Evolutionary conservation across 73 alveolate species (phyloP), one percentile per base, ranked within the genome.

Genomic region (Blepharisma japonicum): DNA sequence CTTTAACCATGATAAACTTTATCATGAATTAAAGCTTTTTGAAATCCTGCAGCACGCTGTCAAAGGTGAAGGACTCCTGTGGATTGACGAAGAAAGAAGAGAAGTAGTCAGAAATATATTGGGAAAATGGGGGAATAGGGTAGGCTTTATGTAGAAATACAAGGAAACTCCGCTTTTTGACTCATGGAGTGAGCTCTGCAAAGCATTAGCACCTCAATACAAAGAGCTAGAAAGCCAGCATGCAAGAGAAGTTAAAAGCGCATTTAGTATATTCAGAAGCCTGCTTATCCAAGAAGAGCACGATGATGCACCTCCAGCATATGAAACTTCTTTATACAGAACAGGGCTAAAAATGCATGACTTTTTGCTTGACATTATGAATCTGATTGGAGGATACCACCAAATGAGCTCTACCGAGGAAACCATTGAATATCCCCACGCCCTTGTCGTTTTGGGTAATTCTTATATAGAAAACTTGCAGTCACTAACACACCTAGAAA

Each of bases 371-470:
- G 66, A 39, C 61, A 3, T 70, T 47, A 11, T 70, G 14, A 45
- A 70, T 5, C 20, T 70, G 45, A 70, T 70, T 14, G 71, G 46
- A 70, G 80, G 80, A 38, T 70, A 38, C 27, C 68, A 70, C 4
- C 32, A 53, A 53, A 53, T n/a, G 18, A n/a, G 18, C 18, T n/a
- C 18, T 53, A 20, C 18, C 18, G 56, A 70, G 61, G 9, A 14
- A n/a, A 39, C 72, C 2, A 84, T 71, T 68, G 76, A 48, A 32
- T 71, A 83, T 49, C 84, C 83, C n/a, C 94, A 87, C 49, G 66
- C 56, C 53, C 49, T 87, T 3, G 0, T 87, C 32, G 89, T 54
- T 14, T 61, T 87, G 0, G 91, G 77, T 47, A 77, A 55, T 14
- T 55, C 56, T n/a, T 70, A 70, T 70, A 11, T 38, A 81, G 67